Evolutionary conservation across 331 rosid genomes (phyloP), one percentile per base, ranked within the genome.

Genomic region (Phaseolus coccineus): DNA sequence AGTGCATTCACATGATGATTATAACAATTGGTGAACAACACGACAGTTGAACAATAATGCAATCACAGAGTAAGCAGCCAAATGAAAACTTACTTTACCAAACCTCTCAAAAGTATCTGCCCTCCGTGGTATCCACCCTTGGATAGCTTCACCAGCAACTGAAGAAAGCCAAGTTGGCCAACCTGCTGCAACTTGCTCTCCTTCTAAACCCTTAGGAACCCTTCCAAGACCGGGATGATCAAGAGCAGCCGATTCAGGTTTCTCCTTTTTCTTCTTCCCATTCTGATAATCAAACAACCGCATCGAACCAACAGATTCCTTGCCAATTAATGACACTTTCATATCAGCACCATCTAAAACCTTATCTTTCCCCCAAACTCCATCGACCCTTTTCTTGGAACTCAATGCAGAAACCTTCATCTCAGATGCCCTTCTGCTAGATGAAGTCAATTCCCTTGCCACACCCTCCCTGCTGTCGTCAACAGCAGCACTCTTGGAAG

Each of bases 141-240:
- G 46, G 82, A 87, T 74, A 74, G 89, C 89, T 77, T 87, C 91
- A 11, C 86, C 89, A 5, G 91, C 91, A 71, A 81, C 89, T 22
- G 85, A 80, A 80, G 91, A 87, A 22, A 87, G 86, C 91, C 91
- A 87, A 42, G 76, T 83, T 37, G 91, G 91, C 91, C 91, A 87
- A 64, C 91, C 91, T 2, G 91, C 91, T 6, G 89, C 91, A 74
- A 85, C 87, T 55, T 87, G 91, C 84, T 87, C 91, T 51, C 85
- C 89, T 70, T 51, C 78, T 24, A 63, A 69, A 51, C 84, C 89
- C 79, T 77, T 85, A 9, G 91, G 83, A 12, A 87, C 77, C 71
- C 87, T 87, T 64, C 91, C 89, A 47, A 74, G 2, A 56, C 81
- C 61, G 40, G 82, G 92, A 78, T 81, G 79, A 62, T 80, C 82